A percentile compares a stretch with the other conserved stretches of the same genome.
phyloP scores from a whole-genome alignment of 352 stramenopile species.

The Phytophthora tentaculata region DNA sequence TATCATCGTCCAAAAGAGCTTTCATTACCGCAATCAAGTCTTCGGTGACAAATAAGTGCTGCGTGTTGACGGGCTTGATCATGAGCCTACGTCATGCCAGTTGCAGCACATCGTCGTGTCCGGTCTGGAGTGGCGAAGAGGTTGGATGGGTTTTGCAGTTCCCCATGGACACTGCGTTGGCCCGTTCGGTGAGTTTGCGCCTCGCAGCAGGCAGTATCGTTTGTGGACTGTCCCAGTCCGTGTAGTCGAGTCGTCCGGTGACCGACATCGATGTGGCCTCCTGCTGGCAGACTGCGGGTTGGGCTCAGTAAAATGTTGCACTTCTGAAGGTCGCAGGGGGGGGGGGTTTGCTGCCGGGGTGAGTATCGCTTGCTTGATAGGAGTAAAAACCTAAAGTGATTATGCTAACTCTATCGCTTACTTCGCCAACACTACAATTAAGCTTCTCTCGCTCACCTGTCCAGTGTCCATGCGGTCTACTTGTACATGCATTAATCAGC shows the following conservation, averaged over 20 bases:
- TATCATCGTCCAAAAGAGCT: conserved; percentile 2
- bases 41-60: conserved; percentile 7
- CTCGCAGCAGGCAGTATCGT: conserved; percentile 4
- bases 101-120: background rate
- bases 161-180: background rate
- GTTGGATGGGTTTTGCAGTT: background rate
- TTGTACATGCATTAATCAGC: background rate
- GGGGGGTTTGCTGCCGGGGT: background rate
- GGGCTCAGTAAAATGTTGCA: conserved; percentile 1
- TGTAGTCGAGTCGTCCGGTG: conserved; percentile 12
- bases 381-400: too few relatives aligned
- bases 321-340: background rate
- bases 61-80: conserved; percentile 6
- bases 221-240: conserved; percentile 8
- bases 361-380: too few relatives aligned
- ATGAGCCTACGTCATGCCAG: background rate
- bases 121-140: background rate
- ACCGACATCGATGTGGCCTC: conserved; percentile 19
- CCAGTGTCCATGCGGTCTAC: background rate
- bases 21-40: conserved; percentile 14
- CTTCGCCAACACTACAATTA: background rate
- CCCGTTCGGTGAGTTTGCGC: conserved; percentile 2
- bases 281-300: conserved; percentile 9
- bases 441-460: background rate
- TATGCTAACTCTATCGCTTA: background rate